phyloP scores from a whole-genome alignment of 2,329 filamentous ascomycete genomes.

The Fonsecaea erecta region DNA sequence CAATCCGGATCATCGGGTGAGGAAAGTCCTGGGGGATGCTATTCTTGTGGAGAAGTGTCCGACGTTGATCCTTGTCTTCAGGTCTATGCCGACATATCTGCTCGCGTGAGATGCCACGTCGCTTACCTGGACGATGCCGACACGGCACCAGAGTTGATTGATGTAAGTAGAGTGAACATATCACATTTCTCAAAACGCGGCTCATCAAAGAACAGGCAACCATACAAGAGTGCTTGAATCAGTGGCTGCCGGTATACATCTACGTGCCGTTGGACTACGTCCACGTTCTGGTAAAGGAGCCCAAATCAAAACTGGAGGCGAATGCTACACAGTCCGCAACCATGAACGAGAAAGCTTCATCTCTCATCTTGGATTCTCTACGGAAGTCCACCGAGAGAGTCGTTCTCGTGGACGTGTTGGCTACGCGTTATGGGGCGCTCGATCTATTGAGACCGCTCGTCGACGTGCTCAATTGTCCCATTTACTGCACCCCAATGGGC shows the following conservation, averaged over 20 bases:
- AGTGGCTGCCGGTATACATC: not conserved
- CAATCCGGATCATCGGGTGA: not conserved
- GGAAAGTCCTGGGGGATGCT: not conserved
- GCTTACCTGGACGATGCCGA: too few species aligned
- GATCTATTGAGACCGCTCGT: not conserved
- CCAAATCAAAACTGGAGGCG: too few species aligned
- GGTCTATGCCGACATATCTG: not conserved
- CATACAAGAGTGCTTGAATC: not conserved
- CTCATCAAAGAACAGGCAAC: not conserved
- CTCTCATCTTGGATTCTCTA: too few species aligned
- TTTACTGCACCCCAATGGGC: slow-evolving; percentile 9
- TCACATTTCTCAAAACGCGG: too few species aligned
- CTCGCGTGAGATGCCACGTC: too few species aligned
- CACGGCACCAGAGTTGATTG: too few species aligned
- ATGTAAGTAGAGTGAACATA: too few species aligned
- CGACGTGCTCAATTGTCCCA: slow-evolving; percentile 8
- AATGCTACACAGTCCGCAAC: too few species aligned
- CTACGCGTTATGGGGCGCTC: not conserved
- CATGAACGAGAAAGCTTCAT: too few species aligned
- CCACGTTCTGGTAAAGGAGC: not conserved
- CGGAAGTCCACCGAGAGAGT: too few species aligned
- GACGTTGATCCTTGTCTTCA: not conserved
- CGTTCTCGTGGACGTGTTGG: not conserved
- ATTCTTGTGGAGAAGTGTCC: too few species aligned
- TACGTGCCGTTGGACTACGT: slow-evolving; percentile 30